Evolutionary conservation across 2,329 filamentous ascomycete genomes (phyloP).

Genomic region (Chaetomium sp.): DNA sequence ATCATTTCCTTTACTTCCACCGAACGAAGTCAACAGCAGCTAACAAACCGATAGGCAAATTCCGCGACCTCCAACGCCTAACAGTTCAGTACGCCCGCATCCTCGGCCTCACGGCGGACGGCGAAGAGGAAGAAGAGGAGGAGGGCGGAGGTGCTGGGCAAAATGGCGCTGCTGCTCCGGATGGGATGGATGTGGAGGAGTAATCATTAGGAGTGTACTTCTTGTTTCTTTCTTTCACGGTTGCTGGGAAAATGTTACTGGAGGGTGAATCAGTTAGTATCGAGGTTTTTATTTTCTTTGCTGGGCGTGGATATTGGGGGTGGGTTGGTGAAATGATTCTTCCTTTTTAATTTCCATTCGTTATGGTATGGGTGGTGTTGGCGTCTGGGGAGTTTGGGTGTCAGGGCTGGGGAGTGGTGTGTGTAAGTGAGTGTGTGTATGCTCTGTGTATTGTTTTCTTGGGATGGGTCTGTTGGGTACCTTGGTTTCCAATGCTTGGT

Average conservation of each 20-base stretch:
- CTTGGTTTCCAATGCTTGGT: too few relatives aligned
- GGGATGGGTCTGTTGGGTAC: too few relatives aligned
- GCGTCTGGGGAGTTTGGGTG: too few relatives aligned
- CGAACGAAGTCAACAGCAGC: background rate
- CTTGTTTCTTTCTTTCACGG: background rate
- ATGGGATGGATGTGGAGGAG: conserved; percentile 23
- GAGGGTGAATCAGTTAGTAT: background rate
- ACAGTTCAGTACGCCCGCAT: conserved; percentile 91
- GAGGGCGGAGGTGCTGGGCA: conserved; percentile 37
- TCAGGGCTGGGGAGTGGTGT: too few relatives aligned
- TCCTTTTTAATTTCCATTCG: too few relatives aligned
- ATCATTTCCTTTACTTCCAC: background rate
- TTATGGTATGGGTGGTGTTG: too few relatives aligned
- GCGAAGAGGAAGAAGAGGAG: conserved; percentile 32
- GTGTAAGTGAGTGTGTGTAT: too few relatives aligned
- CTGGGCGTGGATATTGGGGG: too few relatives aligned
- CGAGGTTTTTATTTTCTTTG: too few relatives aligned
- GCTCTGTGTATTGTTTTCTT: too few relatives aligned
- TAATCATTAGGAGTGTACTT: background rate
- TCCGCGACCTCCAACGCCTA: conserved; percentile 84
- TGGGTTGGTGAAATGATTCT: too few relatives aligned
- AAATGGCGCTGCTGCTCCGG: background rate
- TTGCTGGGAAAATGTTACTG: background rate
- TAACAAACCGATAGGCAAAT: conserved; percentile 62
- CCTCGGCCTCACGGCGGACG: conserved; percentile 55